Evolutionary conservation across 2,329 filamentous ascomycete species (phyloP).

Genomic region (Exophiala bonariae): DNA sequence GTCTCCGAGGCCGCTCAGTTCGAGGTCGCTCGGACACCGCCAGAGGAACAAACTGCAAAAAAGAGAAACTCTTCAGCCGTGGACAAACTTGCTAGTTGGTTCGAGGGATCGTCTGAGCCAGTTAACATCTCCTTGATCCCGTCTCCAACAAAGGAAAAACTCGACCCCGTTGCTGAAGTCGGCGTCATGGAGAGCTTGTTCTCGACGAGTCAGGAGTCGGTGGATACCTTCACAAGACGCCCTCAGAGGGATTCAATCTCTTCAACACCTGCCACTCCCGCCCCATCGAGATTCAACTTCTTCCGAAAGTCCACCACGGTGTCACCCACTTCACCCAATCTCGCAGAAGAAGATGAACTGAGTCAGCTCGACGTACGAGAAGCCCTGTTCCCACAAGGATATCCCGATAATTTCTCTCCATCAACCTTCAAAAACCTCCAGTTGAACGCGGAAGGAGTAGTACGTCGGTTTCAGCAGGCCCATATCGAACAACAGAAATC

Average conservation of each 20-base stretch:
- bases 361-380: conserved; percentile 55
- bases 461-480: conserved; percentile 56
- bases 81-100: conserved; percentile 48
- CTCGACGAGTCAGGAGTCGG: conserved; percentile 16
- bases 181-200: conserved; percentile 22
- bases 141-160: conserved; percentile 30
- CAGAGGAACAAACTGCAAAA: conserved; percentile 18
- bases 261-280: conserved; percentile 32
- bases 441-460: conserved; percentile 55
- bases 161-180: conserved; percentile 20
- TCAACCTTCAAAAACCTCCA: conserved; percentile 59
- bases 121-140: conserved; percentile 45
- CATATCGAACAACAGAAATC: conserved; percentile 54
- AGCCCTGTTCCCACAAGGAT: conserved; percentile 55
- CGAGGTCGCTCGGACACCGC: conserved; percentile 2
- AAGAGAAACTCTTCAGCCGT: conserved; percentile 10
- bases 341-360: conserved; percentile 51
- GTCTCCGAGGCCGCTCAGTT: conserved; percentile 14
- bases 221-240: conserved; percentile 21
- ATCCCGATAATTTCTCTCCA: conserved; percentile 49
- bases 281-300: conserved; percentile 42
- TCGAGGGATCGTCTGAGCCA: conserved; percentile 53
- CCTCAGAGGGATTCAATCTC: conserved; percentile 28
- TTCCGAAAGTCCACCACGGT: conserved; percentile 39
- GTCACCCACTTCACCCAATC: conserved; percentile 28